Percentiles rank a stretch among this genome's conserved stretches.
Evolutionary conservation across 768 basidiomycete genomes (phyloP).

Genomic region (Naganishia vishniacii): DNA sequence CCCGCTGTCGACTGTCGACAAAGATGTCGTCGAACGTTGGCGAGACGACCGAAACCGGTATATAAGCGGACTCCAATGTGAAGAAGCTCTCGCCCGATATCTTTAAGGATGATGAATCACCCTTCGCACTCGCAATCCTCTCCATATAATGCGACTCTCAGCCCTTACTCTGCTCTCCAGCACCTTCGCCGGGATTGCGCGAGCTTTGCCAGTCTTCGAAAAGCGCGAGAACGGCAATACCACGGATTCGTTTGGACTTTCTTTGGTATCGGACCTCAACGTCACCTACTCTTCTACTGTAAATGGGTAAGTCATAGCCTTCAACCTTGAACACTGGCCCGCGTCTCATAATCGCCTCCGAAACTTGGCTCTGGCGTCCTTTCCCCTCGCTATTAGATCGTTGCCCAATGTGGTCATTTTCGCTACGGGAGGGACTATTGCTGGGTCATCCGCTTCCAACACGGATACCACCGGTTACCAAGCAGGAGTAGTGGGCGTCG

Average conservation of each 20-base stretch:
- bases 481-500: slow-evolving; percentile 28
- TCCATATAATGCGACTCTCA: slow-evolving; percentile 1
- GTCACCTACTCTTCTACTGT: neutral
- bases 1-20: too few relatives aligned
- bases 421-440: slow-evolving; percentile 34
- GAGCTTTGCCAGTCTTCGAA: slow-evolving; percentile 1
- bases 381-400: slow-evolving; percentile 14
- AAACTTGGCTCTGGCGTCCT: too few relatives aligned
- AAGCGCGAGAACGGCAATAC: neutral
- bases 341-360: too few relatives aligned
- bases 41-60: too few relatives aligned
- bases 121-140: neutral
- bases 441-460: slow-evolving; percentile 27
- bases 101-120: too few relatives aligned
- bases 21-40: too few relatives aligned
- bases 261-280: neutral
- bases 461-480: slow-evolving; percentile 28
- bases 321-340: too few relatives aligned
- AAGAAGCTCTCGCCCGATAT: too few relatives aligned
- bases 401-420: slow-evolving; percentile 32
- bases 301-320: neutral
- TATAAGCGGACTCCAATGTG: too few relatives aligned
- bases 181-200: neutral
- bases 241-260: neutral
- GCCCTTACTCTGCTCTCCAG: neutral